These are phyloP conservation scores for Suillus subaureus DNA, from an alignment of 768 basidiomycete species.

Conservation along the genomic window DNA sequence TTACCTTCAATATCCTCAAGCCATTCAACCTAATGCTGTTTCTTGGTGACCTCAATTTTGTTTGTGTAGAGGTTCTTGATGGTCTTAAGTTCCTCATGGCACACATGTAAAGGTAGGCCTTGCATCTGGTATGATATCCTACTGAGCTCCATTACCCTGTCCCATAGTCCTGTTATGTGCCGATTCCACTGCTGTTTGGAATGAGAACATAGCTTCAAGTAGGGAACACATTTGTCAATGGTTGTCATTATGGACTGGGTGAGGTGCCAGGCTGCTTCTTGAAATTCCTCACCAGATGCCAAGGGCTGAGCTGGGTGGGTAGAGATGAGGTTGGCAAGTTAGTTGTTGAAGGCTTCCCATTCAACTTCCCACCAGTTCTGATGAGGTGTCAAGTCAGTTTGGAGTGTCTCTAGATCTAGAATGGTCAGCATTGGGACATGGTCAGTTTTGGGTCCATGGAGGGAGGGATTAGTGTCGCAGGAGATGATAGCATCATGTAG, in stretches of 20 bases:
- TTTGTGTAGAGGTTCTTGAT: not conserved
- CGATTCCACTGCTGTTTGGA: conserved; percentile 39
- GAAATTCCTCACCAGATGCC: conserved; percentile 11
- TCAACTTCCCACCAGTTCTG: conserved; percentile 12
- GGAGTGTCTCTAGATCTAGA: too few species aligned
- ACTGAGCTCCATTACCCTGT: too few species aligned
- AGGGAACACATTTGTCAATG: too few species aligned
- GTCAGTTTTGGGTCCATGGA: too few species aligned
- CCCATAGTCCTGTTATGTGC: too few species aligned
- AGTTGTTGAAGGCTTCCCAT: conserved; percentile 13
- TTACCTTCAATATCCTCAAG: not conserved
- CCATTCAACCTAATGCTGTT: too few species aligned
- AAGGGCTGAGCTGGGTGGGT: not conserved
- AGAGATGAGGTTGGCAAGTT: not conserved
- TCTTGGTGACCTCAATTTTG: not conserved
- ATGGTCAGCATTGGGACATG: too few species aligned
- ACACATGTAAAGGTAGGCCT: not conserved
- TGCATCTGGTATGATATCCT: not conserved
- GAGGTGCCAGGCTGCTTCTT: conserved; percentile 7
- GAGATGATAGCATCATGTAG: too few species aligned
- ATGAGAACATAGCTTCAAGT: too few species aligned
- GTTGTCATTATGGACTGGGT: conserved; percentile 21
- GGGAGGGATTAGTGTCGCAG: too few species aligned
- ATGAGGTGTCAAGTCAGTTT: too few species aligned
- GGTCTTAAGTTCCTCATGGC: not conserved